Evolutionary conservation across 2,329 filamentous ascomycete genomes (phyloP).

Genomic region (Monosporascus sp.): DNA sequence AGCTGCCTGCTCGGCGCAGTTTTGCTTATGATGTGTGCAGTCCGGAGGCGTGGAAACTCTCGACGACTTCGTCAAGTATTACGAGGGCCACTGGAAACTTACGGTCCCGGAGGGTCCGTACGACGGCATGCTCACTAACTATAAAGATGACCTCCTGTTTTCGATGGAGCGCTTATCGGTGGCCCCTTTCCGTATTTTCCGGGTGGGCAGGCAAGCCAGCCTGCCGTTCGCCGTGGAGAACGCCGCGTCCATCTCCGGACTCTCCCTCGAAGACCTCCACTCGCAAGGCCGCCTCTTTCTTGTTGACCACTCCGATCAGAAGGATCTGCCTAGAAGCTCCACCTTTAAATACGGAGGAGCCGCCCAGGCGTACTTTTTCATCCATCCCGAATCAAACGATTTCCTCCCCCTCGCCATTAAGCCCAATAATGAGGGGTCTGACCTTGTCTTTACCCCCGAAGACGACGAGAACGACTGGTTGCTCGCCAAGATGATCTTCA

Average conservation of each 20-base stretch:
- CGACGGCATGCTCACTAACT: constrained; percentile 36
- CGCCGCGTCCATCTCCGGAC: constrained; percentile 25
- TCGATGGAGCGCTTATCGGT: constrained; percentile 42
- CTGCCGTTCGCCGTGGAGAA: constrained; percentile 34
- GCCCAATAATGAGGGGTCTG: constrained; percentile 33
- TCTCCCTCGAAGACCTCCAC: constrained; percentile 28
- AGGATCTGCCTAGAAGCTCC: constrained; percentile 5
- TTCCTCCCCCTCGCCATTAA: constrained; percentile 45
- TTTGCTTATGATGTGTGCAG: neutral
- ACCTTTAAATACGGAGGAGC: constrained; percentile 31
- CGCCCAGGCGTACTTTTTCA: constrained; percentile 43
- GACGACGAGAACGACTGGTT: constrained; percentile 43
- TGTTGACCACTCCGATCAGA: constrained; percentile 36
- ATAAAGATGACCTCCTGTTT: constrained; percentile 41
- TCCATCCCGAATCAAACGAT: constrained; percentile 31
- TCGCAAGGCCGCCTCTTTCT: constrained; percentile 35
- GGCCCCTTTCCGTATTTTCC: constrained; percentile 33
- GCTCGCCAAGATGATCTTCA: constrained; percentile 45
- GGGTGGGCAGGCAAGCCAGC: constrained; percentile 26
- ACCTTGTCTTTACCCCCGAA: constrained; percentile 41
- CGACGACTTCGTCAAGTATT: constrained; percentile 36
- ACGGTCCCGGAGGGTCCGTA: constrained; percentile 30
- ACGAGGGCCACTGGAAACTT: constrained; percentile 34
- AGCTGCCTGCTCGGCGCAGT: neutral
- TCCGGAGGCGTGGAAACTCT: neutral